A percentile compares a stretch with the other conserved stretches of the same genome.
Evolutionary conservation across 306 rosid genomes (phyloP).

Genomic region (Cucumis melo): DNA sequence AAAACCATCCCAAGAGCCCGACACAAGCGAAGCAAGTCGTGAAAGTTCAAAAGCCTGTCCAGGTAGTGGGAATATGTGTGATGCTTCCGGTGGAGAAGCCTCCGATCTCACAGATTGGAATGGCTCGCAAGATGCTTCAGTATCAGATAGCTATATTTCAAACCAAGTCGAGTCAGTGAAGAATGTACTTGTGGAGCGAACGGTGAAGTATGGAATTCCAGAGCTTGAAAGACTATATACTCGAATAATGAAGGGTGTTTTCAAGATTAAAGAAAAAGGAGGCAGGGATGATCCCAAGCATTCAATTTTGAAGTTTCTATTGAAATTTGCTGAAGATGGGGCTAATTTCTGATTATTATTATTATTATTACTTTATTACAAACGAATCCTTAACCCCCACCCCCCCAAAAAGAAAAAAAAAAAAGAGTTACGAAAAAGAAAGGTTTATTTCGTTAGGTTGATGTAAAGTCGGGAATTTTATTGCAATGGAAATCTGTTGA

Average conservation of each 20-base stretch:
- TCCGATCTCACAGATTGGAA: slow-evolving; percentile 19
- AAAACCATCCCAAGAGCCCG: slow-evolving; percentile 38
- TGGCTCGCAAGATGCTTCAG: slow-evolving; percentile 22
- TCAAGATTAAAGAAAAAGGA: slow-evolving; percentile 38
- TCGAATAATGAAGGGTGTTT: slow-evolving; percentile 73
- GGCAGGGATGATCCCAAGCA: slow-evolving; percentile 32
- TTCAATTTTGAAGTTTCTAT: slow-evolving; percentile 51
- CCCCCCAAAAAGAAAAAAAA: not conserved
- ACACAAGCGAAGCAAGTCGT: slow-evolving; percentile 16
- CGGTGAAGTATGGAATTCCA: slow-evolving; percentile 48
- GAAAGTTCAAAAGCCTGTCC: slow-evolving; percentile 26
- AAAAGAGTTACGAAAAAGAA: not conserved
- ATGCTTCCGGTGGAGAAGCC: slow-evolving; percentile 26
- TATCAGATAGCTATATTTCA: slow-evolving; percentile 35
- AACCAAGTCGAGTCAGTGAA: slow-evolving; percentile 44
- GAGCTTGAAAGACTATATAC: slow-evolving; percentile 86
- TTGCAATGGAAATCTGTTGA: slow-evolving; percentile 18
- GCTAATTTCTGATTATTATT: slow-evolving; percentile 47
- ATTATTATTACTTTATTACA: not conserved
- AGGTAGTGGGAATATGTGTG: slow-evolving; percentile 22
- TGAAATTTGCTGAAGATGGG: slow-evolving; percentile 56
- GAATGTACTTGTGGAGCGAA: slow-evolving; percentile 41
- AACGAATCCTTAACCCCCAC: not conserved
- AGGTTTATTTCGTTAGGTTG: slow-evolving; percentile 5
- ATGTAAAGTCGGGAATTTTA: slow-evolving; percentile 52